Evolutionary conservation across 305 asterid genomes (phyloP).

Genomic region (Fraxinus dipetala): DNA sequence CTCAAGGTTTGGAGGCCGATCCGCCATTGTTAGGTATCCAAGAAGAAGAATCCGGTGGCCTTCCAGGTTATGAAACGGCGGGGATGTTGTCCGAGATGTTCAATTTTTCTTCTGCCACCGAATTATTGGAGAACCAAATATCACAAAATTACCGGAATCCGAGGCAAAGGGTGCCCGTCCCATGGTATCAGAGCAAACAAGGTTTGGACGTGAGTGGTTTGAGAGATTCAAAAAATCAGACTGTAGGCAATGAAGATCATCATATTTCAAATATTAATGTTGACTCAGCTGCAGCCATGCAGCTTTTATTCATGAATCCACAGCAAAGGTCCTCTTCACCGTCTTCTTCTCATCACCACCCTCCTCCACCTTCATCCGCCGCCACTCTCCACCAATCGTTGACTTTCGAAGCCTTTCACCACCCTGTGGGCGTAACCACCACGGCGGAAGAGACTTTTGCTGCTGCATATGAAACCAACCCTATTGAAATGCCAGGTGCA

Average conservation of each 20-base stretch:
- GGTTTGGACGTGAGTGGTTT: conserved; percentile 29
- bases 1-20: conserved; percentile 60
- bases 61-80: conserved; percentile 64
- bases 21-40: conserved; percentile 51
- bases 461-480: conserved; percentile 28
- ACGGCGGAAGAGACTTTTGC: conserved; percentile 19
- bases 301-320: conserved; percentile 83
- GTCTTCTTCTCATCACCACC: conserved; percentile 36
- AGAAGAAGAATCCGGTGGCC: conserved; percentile 50
- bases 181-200: conserved; percentile 33
- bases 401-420: conserved; percentile 40
- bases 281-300: conserved; percentile 87
- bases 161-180: conserved; percentile 46
- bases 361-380: conserved; percentile 32
- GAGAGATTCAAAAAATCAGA: conserved; percentile 46
- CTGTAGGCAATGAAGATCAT: neutral
- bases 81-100: conserved; percentile 93
- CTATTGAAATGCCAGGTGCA: conserved; percentile 44
- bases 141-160: conserved; percentile 48
- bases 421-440: conserved; percentile 18
- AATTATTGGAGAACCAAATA: conserved; percentile 52
- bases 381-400: conserved; percentile 49
- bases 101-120: conserved; percentile 53
- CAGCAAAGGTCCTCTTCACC: conserved; percentile 58
- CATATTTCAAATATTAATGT: conserved; percentile 41